These are phyloP conservation scores for Fraxinus baroniana DNA, from an alignment of 305 asterid species.

Conservation along the genomic window DNA sequence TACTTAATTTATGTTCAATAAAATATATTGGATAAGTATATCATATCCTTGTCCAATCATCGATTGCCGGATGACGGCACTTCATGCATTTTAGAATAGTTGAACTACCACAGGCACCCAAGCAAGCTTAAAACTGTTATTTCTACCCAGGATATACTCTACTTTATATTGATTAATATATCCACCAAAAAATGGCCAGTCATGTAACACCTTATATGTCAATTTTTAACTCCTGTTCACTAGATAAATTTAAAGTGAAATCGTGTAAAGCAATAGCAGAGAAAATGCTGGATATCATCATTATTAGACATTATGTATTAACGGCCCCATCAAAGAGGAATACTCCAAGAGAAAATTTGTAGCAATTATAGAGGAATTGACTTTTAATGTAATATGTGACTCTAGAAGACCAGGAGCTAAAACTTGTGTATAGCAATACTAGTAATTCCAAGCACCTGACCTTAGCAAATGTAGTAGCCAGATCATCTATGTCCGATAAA, in stretches of 20 bases:
- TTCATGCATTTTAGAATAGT: not conserved
- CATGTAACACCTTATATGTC: not conserved
- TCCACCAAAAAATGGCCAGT: not conserved
- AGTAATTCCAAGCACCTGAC: not conserved
- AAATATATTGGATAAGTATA: not conserved
- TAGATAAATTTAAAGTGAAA: not conserved
- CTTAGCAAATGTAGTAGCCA: constrained; percentile 15
- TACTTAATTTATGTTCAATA: not conserved
- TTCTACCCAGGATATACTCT: not conserved
- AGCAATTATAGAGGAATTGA: not conserved
- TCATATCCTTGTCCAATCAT: not conserved
- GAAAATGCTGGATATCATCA: not conserved
- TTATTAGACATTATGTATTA: not conserved
- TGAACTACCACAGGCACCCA: not conserved
- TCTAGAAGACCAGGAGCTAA: not conserved
- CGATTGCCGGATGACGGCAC: not conserved
- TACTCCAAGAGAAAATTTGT: not conserved
- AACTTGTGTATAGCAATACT: not conserved
- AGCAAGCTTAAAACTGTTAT: not conserved
- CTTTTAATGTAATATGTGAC: not conserved
- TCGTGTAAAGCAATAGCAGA: not conserved
- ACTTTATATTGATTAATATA: not conserved
- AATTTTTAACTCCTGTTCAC: not conserved
- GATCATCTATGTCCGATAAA: constrained; percentile 11
- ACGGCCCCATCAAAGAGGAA: not conserved